A percentile compares a stretch with the other conserved stretches of the same genome.
Evolutionary conservation across 257 asterid genomes (phyloP).

Genomic region (Osmanthus fragrans): DNA sequence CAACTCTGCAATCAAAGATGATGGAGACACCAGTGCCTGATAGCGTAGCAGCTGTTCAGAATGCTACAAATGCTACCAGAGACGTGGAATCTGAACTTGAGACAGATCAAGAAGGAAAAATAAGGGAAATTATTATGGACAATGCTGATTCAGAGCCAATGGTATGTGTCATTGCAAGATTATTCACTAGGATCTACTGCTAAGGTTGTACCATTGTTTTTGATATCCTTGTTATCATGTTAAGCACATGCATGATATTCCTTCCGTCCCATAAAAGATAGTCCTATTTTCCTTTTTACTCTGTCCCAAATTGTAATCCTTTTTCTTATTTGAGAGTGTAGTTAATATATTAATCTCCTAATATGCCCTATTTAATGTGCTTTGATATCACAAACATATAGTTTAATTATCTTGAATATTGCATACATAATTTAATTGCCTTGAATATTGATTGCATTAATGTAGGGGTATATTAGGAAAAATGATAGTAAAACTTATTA

Average conservation of each 20-base stretch:
- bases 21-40: conserved; percentile 70
- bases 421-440: no score
- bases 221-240: conserved; percentile 11
- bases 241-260: not conserved
- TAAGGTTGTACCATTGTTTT: conserved; percentile 5
- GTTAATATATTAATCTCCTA: no score
- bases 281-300: no score
- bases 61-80: conserved; percentile 77
- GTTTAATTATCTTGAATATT: no score
- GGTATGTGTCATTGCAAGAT: conserved; percentile 41
- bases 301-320: no score
- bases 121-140: conserved; percentile 70
- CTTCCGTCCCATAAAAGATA: no score
- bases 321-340: no score
- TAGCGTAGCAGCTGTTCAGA: conserved; percentile 90
- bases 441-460: no score
- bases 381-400: no score
- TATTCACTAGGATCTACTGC: conserved; percentile 6
- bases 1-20: conserved; percentile 78
- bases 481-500: no score
- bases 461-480: no score
- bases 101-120: conserved; percentile 79
- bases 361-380: no score
- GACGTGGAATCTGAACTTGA: conserved; percentile 77
- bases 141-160: conserved; percentile 51